phyloP scores from a whole-genome alignment of 495 filamentous ascomycete genomes.

The Penicillium ochrochloron region DNA sequence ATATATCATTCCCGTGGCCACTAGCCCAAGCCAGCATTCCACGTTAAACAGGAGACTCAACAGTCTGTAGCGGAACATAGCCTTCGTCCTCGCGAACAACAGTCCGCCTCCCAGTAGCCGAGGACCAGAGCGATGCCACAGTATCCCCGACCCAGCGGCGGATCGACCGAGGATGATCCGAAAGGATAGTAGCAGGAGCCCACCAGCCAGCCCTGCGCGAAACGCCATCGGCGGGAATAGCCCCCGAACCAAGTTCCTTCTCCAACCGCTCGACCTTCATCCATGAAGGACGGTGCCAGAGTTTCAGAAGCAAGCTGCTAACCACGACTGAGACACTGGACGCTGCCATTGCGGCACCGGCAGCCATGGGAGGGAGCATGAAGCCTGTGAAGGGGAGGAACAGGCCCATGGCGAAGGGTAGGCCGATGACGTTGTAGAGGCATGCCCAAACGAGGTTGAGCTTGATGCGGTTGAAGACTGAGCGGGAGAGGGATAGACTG shows the following conservation, averaged over 20 bases:
- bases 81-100: conserved; percentile 39
- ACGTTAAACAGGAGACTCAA: conserved; percentile 42
- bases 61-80: conserved; percentile 51
- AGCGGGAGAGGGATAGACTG: conserved; percentile 76
- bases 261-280: conserved; percentile 76
- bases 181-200: conserved; percentile 32
- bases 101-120: conserved; percentile 34
- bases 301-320: conserved; percentile 80
- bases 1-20: not conserved
- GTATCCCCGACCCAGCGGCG: conserved; percentile 26
- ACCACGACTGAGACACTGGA: conserved; percentile 89
- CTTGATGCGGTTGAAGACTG: conserved; percentile 92
- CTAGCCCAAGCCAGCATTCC: not conserved
- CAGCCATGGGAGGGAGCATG: conserved; percentile 91
- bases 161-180: conserved; percentile 25
- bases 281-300: conserved; percentile 87
- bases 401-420: conserved; percentile 94
- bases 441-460: conserved; percentile 91
- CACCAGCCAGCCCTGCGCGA: conserved; percentile 38
- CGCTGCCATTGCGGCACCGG: conserved; percentile 91
- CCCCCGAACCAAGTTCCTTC: conserved; percentile 42
- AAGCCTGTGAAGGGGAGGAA: conserved; percentile 89
- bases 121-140: conserved; percentile 32
- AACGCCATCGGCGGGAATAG: conserved; percentile 17
- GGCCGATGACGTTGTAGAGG: conserved; percentile 86